Evolutionary conservation across 2,329 filamentous ascomycete genomes (phyloP), one percentile per base, ranked within the genome.

Genomic region (Fusarium brevicatenulatum): DNA sequence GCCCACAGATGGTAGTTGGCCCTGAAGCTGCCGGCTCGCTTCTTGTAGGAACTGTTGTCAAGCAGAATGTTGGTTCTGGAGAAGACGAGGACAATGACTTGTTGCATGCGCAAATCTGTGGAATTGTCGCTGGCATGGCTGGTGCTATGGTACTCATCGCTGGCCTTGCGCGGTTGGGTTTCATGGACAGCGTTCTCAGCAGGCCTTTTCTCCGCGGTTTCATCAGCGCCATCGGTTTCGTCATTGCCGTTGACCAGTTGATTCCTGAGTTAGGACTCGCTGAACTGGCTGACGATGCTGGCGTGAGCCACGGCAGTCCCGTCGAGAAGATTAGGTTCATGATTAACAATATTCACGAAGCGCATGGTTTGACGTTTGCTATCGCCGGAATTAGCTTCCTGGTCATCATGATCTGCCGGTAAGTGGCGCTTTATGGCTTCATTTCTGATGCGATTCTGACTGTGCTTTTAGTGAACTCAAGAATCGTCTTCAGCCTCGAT

Each of bases 181-280:
- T 98, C 78, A 83, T 99, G 69, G 96, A 99, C 80, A 97, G 94
- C 78, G 95, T 99, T 16, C 87, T 99, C 40, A 98, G 95, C 75
- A 89, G 94, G 39, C 96, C 96, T 2, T 98, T 99, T 77, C 83
- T 98, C 63, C 88, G 96, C 67, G 96, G 96, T 2, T 99, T 99
- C 83, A 98, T 99, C 82, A 97, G 94, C 64, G 96, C 96, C 56
- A 97, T 99, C 80, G 96, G 96, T 54, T 93, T 98, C 63, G 95
- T 98, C 73, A 98, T 99, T 79, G 91, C 97, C 43, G 94, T 98
- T 40, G 96, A 98, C 81, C 96, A 99, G 82, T 85, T 97, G 49
- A 93, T 98, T 59, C 95, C 95, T 0, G 95, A 98, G 81, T 88
- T 97, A 77, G 96, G 96, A 2, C 86, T 99, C 28, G 87, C 86